Conservation (phyloP, 2,329 filamentous ascomycete species). For the Ceratocystis smalleyi region DNA sequence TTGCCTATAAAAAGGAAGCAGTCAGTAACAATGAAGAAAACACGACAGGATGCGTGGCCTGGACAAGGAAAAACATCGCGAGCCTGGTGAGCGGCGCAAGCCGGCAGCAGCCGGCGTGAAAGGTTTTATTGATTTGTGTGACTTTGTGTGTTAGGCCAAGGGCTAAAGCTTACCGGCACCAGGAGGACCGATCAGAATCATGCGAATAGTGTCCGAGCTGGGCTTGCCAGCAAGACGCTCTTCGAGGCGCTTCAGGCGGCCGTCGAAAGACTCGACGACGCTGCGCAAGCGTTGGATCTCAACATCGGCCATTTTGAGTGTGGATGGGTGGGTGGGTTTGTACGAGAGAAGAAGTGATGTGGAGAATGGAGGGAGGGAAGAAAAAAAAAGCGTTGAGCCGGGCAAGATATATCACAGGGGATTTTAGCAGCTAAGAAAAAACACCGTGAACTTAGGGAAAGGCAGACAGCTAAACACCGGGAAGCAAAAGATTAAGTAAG, state of each 20-base stretch:
- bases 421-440: constrained; percentile 4
- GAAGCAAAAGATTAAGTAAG: neutral
- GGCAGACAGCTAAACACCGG: neutral
- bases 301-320: constrained; percentile 66
- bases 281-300: constrained; percentile 73
- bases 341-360: constrained; percentile 8
- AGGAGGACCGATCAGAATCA: constrained; percentile 95
- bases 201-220: constrained; percentile 58
- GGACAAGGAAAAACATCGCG: neutral
- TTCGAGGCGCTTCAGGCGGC: constrained; percentile 75
- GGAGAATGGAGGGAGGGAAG: neutral
- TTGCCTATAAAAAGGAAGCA: constrained; percentile 50
- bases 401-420: constrained; percentile 6
- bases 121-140: neutral
- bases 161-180: constrained; percentile 61
- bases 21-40: constrained; percentile 2
- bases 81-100: neutral
- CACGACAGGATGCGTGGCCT: neutral
- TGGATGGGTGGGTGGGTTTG: constrained; percentile 16
- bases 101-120: neutral
- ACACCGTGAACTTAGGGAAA: neutral
- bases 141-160: neutral
- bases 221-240: constrained; percentile 45
- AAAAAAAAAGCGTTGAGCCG: constrained; percentile 6
- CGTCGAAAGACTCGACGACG: constrained; percentile 69